These are phyloP conservation scores for Microcos paniculata DNA, from an alignment of 345 rosid species.

Conservation along the genomic window DNA sequence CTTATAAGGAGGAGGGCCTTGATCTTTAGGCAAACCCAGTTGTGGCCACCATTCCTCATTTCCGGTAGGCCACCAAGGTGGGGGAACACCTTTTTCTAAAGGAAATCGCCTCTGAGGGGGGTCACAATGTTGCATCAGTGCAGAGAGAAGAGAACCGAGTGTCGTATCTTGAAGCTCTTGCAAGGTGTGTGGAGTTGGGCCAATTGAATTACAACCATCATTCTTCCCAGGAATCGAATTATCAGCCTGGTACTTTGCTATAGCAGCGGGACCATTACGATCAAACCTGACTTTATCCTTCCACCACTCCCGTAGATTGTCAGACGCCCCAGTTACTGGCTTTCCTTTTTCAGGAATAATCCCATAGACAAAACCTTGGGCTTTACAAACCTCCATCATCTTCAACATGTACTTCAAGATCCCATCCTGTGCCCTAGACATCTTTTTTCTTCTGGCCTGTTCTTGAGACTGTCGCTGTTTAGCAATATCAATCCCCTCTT, in stretches of 20 bases:
- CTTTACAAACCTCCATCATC: slow-evolving; percentile 83
- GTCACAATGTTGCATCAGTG: slow-evolving; percentile 81
- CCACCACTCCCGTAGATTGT: slow-evolving; percentile 97
- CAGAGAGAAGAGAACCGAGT: slow-evolving; percentile 84
- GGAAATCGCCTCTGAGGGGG: slow-evolving; percentile 95
- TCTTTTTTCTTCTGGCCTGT: slow-evolving; percentile 70
- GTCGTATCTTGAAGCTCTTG: slow-evolving; percentile 98
- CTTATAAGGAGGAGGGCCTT: slow-evolving; percentile 89
- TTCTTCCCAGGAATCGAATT: slow-evolving; percentile 50
- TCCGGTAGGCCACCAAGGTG: slow-evolving; percentile 98
- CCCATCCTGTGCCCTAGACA: slow-evolving; percentile 85
- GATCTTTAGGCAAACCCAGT: slow-evolving; percentile 62
- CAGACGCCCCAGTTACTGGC: slow-evolving; percentile 89
- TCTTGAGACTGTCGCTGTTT: slow-evolving; percentile 79
- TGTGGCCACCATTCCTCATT: slow-evolving; percentile 94
- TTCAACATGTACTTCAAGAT: slow-evolving; percentile 83
- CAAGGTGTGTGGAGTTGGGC: slow-evolving; percentile 68
- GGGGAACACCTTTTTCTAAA: slow-evolving; percentile 75
- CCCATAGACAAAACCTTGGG: slow-evolving; percentile 94
- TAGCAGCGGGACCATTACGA: slow-evolving; percentile 89
- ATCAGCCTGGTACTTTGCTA: slow-evolving; percentile 69
- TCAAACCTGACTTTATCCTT: slow-evolving; percentile 93
- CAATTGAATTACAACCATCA: slow-evolving; percentile 46
- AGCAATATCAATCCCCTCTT: slow-evolving; percentile 49
- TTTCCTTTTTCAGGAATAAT: slow-evolving; percentile 84